Evolutionary conservation across 371 early-diverging fungal species (phyloP).

Genomic region (Massospora cicadina): DNA sequence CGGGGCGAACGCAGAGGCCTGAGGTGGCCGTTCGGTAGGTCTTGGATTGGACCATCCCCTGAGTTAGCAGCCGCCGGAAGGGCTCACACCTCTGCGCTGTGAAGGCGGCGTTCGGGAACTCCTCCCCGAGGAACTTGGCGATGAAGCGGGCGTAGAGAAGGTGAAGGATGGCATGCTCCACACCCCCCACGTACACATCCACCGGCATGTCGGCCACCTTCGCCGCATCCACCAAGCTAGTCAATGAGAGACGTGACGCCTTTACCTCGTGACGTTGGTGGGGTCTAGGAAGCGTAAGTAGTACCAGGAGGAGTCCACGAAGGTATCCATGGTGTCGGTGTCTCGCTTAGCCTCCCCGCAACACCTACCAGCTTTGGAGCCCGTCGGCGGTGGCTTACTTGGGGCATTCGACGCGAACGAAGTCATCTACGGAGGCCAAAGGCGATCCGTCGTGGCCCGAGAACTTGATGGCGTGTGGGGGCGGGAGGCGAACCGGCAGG

Average conservation of each 20-base stretch:
- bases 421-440: slow-evolving; percentile 31
- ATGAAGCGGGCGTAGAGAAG: slow-evolving; percentile 88
- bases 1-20: slow-evolving; percentile 62
- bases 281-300: slow-evolving; percentile 71
- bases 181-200: slow-evolving; percentile 84
- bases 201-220: slow-evolving; percentile 60
- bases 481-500: slow-evolving; percentile 61
- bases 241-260: slow-evolving; percentile 3
- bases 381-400: slow-evolving; percentile 25
- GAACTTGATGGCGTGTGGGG: slow-evolving; percentile 30
- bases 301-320: slow-evolving; percentile 94
- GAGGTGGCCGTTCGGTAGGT: slow-evolving; percentile 56
- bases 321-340: slow-evolving; percentile 91
- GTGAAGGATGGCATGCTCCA: slow-evolving; percentile 88
- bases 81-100: slow-evolving; percentile 44
- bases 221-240: slow-evolving; percentile 35
- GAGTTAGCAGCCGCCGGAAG: slow-evolving; percentile 65
- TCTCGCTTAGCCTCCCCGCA: slow-evolving; percentile 57
- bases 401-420: slow-evolving; percentile 52
- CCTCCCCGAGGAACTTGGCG: slow-evolving; percentile 52
- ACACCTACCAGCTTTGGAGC: slow-evolving; percentile 24
- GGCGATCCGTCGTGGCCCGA: slow-evolving; percentile 53
- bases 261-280: slow-evolving; percentile 31
- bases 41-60: slow-evolving; percentile 87
- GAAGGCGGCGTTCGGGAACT: slow-evolving; percentile 18